Evolutionary conservation across 345 rosid genomes (phyloP).

Genomic region (Stellera chamaejasme): DNA sequence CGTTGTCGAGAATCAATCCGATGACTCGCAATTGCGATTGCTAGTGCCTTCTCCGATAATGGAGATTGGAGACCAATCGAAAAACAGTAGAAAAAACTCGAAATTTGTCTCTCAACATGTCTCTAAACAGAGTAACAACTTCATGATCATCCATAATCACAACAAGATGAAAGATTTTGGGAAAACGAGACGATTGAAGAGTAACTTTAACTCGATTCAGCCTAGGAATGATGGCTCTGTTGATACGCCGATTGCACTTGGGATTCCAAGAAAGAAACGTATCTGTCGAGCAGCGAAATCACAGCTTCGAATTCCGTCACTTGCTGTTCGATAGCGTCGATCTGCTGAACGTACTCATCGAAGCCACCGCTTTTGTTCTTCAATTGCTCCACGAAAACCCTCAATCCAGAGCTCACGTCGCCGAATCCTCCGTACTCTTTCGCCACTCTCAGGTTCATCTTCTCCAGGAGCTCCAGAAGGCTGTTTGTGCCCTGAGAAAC

Average conservation of each 20-base stretch:
- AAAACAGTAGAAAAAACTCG: no score
- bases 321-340: slow-evolving; percentile 67
- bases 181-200: no score
- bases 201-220: no score
- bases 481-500: slow-evolving; percentile 52
- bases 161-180: no score
- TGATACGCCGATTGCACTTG: slow-evolving; percentile 38
- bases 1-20: no score
- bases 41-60: no score
- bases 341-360: slow-evolving; percentile 69
- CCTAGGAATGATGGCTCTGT: not conserved
- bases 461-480: slow-evolving; percentile 65
- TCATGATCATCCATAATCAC: no score
- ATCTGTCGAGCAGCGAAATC: slow-evolving; percentile 63
- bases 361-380: slow-evolving; percentile 51
- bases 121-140: no score
- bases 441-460: slow-evolving; percentile 69
- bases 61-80: no score
- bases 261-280: slow-evolving; percentile 67
- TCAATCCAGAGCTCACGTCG: slow-evolving; percentile 68
- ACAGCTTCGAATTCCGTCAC: slow-evolving; percentile 76
- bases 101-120: no score
- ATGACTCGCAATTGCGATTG: no score
- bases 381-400: slow-evolving; percentile 73
- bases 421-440: slow-evolving; percentile 68